A percentile compares a stretch with the other conserved stretches of the same genome.
These are phyloP conservation scores for Eucalyptus cloeziana DNA, from an alignment of 345 rosid species.

Conservation along the genomic window DNA sequence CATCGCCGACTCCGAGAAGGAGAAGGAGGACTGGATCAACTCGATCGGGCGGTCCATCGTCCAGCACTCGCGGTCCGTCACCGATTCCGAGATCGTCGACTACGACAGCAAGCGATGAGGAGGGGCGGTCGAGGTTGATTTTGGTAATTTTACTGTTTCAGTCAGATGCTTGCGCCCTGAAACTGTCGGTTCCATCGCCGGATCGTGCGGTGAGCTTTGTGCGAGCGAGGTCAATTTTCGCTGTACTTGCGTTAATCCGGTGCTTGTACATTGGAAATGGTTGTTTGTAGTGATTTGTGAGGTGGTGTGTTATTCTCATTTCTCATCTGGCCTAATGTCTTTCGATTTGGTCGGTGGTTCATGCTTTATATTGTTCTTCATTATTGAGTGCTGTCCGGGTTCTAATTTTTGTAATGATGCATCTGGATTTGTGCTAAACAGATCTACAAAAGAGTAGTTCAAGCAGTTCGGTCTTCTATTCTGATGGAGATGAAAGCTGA, in stretches of 20 bases:
- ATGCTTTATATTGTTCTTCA: background rate
- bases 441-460: background rate
- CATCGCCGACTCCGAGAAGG: constrained; percentile 63
- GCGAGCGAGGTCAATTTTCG: background rate
- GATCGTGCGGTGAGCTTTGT: background rate
- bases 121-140: background rate
- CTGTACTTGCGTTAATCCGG: background rate
- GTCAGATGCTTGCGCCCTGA: background rate
- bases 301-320: background rate
- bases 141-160: background rate
- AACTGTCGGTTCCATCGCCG: background rate
- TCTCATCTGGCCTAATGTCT: background rate
- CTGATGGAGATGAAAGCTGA: background rate
- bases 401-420: background rate
- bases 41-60: constrained; percentile 69
- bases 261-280: background rate
- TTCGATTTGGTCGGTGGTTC: background rate
- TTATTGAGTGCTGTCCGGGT: background rate
- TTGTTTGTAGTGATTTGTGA: background rate
- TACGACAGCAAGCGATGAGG: constrained; percentile 33
- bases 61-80: constrained; percentile 59
- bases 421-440: background rate
- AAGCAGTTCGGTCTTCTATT: background rate
- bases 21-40: constrained; percentile 79
- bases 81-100: constrained; percentile 63